Conservation (phyloP, 768 basidiomycete species). For the Mycena indigotica region DNA sequence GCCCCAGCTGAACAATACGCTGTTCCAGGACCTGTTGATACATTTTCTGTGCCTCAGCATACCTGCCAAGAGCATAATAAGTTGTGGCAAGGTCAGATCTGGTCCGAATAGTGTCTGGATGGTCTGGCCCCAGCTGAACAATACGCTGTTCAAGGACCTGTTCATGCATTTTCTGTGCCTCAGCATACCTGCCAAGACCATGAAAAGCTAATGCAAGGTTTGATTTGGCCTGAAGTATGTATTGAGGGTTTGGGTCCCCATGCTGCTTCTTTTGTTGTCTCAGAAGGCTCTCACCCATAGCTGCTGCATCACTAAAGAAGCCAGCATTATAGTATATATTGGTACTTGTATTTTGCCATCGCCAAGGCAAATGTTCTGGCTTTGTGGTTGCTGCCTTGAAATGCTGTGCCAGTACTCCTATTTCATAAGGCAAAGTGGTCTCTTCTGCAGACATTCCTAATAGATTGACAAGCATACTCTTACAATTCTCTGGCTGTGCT, state of each 20-base stretch:
- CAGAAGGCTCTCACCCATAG: neutral
- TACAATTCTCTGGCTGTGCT: neutral
- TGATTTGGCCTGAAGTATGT: constrained; percentile 8
- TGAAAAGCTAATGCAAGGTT: constrained; percentile 13
- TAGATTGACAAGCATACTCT: neutral
- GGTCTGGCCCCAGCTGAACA: constrained; percentile 13
- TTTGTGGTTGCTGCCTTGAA: neutral
- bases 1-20: neutral
- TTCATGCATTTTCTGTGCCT: constrained; percentile 12
- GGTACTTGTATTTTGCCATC: neutral
- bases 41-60: neutral
- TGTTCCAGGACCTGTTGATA: neutral
- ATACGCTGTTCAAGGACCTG: constrained; percentile 12
- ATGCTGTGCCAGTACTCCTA: neutral
- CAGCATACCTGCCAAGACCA: constrained; percentile 2
- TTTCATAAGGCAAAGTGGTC: neutral
- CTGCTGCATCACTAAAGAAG: neutral
- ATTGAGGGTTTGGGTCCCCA: constrained; percentile 1
- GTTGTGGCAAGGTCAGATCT: neutral
- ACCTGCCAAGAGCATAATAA: neutral
- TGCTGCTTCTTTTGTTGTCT: neutral
- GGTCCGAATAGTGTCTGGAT: constrained; percentile 12
- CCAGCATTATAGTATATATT: neutral
- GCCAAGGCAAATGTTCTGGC: neutral
- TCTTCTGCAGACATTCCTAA: neutral